Conservation (phyloP, 768 basidiomycete genomes). For the Inosperma sp. region DNA sequence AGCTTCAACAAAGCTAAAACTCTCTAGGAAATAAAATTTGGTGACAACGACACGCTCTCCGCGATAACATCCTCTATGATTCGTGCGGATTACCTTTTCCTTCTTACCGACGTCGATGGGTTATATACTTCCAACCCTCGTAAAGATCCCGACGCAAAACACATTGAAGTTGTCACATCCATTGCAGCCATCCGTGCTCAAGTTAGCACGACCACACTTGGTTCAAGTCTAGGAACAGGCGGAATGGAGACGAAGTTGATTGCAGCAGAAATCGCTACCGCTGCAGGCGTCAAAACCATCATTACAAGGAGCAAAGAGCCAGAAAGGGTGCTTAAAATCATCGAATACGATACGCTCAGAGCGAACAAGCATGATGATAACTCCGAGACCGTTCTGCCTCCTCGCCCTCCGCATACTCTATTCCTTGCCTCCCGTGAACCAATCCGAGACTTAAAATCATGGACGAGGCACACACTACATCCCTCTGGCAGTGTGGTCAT, state of each 20-base stretch:
- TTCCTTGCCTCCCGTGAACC: slow-evolving; percentile 75
- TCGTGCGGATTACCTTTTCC: slow-evolving; percentile 94
- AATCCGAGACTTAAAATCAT: slow-evolving; percentile 83
- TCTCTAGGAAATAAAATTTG: slow-evolving; percentile 95
- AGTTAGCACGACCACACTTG: slow-evolving; percentile 91
- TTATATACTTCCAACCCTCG: slow-evolving; percentile 94
- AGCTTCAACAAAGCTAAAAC: background rate
- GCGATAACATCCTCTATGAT: slow-evolving; percentile 98
- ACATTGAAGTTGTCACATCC: slow-evolving; percentile 79
- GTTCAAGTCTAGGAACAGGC: slow-evolving; percentile 91
- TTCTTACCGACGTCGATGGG: slow-evolving; percentile 95
- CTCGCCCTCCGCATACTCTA: slow-evolving; percentile 74
- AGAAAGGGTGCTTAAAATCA: slow-evolving; percentile 69
- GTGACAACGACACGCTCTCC: slow-evolving; percentile 97
- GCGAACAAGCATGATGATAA: background rate
- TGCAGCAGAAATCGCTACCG: slow-evolving; percentile 95
- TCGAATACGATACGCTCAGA: slow-evolving; percentile 60
- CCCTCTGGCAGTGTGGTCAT: slow-evolving; percentile 87
- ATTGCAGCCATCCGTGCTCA: slow-evolving; percentile 74
- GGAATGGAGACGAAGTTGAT: slow-evolving; percentile 99
- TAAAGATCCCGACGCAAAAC: slow-evolving; percentile 76
- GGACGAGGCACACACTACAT: slow-evolving; percentile 94
- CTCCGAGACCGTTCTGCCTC: background rate
- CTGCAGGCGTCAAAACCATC: slow-evolving; percentile 88
- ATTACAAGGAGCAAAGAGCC: slow-evolving; percentile 83